Evolutionary conservation across 108 stramenopile genomes (phyloP), one percentile per base, ranked within the genome.

Genomic region (Chaetoceros tenuissimus): DNA sequence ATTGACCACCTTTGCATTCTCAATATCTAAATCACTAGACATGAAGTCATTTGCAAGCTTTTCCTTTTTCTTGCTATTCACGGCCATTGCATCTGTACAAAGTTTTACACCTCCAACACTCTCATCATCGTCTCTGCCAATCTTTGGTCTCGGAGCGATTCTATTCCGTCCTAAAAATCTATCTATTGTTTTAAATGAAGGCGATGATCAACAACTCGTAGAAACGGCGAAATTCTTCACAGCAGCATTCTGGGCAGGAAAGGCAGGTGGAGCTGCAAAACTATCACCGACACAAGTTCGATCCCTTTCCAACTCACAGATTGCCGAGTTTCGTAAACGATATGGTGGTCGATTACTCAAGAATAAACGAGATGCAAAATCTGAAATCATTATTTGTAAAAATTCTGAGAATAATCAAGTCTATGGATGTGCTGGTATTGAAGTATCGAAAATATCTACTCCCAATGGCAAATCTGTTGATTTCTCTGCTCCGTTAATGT

Each of bases 171-270:
- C 73, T 13, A 55, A 59, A 20, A 62, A 62, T 16, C 18, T 68
- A 20, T 19, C 52, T 3, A 74, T 62, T 20, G 57, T 24, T 25
- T 53, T 67, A 1, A 31, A 54, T 0, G 8, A 56, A 20, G 77
- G 77, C 23, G 64, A 74, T 19, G 53, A 63, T 17, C 62, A 70
- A 10, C 28, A 55, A 17, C 50, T 85, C 28, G 47, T 61, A 2
- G 62, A 81, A 45, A 80, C 84, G 0, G 80, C 72, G 1, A 71
- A 75, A 49, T 85, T 89, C 54, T 89, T 89, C 60, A 80, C 82
- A 0, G 88, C 85, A 59, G 80, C 84, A 18, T 89, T 89, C 30
- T 89, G 88, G 86, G 73, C 78, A 5, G 74, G 69, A 16, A 89
- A 89, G 68, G 66, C 79, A 20, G 84, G 84, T 23, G 87, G 87